phyloP scores from a whole-genome alignment of 768 basidiomycete genomes.

The Suillus variegatus region DNA sequence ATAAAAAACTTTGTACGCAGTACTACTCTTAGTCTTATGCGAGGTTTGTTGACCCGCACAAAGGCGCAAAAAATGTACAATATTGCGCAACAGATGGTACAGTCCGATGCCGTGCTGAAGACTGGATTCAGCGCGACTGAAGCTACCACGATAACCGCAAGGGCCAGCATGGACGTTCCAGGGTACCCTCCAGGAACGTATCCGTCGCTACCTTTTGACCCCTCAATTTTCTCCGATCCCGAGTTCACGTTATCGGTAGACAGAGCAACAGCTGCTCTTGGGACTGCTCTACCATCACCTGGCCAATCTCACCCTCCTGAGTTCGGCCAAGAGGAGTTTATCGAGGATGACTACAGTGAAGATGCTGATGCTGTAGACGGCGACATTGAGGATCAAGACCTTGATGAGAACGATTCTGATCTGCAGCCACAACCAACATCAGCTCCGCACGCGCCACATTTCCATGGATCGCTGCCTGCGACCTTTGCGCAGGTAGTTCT shows the following conservation, averaged over 20 bases:
- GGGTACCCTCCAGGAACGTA: slow-evolving; percentile 45
- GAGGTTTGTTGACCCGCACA: slow-evolving; percentile 33
- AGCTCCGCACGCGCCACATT: slow-evolving; percentile 16
- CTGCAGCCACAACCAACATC: slow-evolving; percentile 25
- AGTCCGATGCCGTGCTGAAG: slow-evolving; percentile 41
- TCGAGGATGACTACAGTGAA: slow-evolving; percentile 48
- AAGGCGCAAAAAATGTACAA: slow-evolving; percentile 68
- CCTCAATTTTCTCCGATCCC: slow-evolving; percentile 55
- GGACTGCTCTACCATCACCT: slow-evolving; percentile 28
- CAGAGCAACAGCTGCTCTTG: slow-evolving; percentile 42
- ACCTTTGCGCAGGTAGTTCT: slow-evolving; percentile 41
- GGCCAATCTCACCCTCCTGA: slow-evolving; percentile 36
- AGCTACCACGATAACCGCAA: slow-evolving; percentile 25
- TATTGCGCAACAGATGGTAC: slow-evolving; percentile 67
- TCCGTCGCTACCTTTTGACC: slow-evolving; percentile 48
- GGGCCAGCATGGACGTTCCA: slow-evolving; percentile 25
- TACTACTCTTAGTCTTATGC: slow-evolving; percentile 26
- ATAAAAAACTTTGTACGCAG: slow-evolving; percentile 66
- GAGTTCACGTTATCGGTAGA: slow-evolving; percentile 53
- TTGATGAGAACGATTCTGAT: slow-evolving; percentile 30
- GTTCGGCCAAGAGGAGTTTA: slow-evolving; percentile 37
- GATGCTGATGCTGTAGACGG: slow-evolving; percentile 49
- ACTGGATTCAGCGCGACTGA: slow-evolving; percentile 33
- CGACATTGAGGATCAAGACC: slow-evolving; percentile 40
- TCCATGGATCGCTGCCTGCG: slow-evolving; percentile 21